phyloP scores from a whole-genome alignment of 208 protist species.

The Wallacemonas sp. region DNA sequence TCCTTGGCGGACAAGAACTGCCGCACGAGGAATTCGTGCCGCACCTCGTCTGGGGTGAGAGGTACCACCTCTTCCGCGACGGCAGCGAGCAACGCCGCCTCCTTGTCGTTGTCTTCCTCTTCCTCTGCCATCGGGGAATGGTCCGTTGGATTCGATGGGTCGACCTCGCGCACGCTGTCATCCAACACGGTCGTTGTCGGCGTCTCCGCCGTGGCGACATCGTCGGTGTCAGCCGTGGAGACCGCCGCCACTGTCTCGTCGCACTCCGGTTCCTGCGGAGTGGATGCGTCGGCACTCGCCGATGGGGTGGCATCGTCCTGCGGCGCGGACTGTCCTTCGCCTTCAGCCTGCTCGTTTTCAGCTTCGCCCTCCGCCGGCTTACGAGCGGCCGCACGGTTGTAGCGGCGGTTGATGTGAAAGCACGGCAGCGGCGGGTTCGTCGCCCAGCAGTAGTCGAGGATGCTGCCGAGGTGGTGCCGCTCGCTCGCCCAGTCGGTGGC shows the following conservation, averaged over 20 bases:
- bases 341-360: slow-evolving; percentile 7
- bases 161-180: too few relatives aligned
- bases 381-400: slow-evolving; percentile 54
- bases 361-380: background rate
- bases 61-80: slow-evolving; percentile 23
- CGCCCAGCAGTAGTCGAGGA: slow-evolving; percentile 72
- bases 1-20: slow-evolving; percentile 41
- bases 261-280: too few relatives aligned
- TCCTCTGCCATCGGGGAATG: too few relatives aligned
- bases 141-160: too few relatives aligned
- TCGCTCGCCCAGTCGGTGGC: slow-evolving; percentile 82
- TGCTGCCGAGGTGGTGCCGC: slow-evolving; percentile 66
- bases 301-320: slow-evolving; percentile 5
- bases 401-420: slow-evolving; percentile 78
- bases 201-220: too few relatives aligned
- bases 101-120: too few relatives aligned
- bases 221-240: too few relatives aligned
- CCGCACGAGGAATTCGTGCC: slow-evolving; percentile 17
- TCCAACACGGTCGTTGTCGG: too few relatives aligned
- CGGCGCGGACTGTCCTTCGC: too few relatives aligned
- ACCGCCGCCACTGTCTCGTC: too few relatives aligned
- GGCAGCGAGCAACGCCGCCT: slow-evolving; percentile 12
- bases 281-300: too few relatives aligned
- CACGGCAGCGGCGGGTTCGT: slow-evolving; percentile 70
- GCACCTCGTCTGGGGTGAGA: slow-evolving; percentile 20